A percentile compares a stretch with the other conserved stretches of the same genome.
These are phyloP conservation scores for Podaxis sp. DNA, from an alignment of 768 basidiomycete genomes.

Conservation along the genomic window DNA sequence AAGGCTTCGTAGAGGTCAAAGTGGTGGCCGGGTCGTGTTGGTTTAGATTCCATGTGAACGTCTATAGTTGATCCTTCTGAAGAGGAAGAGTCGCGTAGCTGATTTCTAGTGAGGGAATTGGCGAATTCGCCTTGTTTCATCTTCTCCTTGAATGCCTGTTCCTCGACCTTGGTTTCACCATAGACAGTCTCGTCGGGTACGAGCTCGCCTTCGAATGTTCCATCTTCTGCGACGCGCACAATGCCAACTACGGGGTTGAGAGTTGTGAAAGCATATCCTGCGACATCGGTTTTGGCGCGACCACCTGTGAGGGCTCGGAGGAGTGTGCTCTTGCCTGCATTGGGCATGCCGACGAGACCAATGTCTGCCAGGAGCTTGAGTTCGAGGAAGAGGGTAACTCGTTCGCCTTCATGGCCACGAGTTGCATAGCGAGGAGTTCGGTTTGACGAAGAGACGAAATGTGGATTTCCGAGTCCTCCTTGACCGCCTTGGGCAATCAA, in stretches of 20 bases:
- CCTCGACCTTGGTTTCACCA: slow-evolving; percentile 65
- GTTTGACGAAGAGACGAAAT: slow-evolving; percentile 63
- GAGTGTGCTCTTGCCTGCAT: slow-evolving; percentile 90
- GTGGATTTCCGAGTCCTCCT: slow-evolving; percentile 87
- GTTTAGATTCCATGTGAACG: neutral
- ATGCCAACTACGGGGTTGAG: slow-evolving; percentile 92
- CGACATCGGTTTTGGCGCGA: slow-evolving; percentile 78
- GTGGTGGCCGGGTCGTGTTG: slow-evolving; percentile 31
- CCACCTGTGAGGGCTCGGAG: slow-evolving; percentile 86
- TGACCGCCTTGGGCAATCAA: slow-evolving; percentile 72
- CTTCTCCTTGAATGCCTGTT: slow-evolving; percentile 36
- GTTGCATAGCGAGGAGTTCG: slow-evolving; percentile 88
- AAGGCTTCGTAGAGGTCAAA: slow-evolving; percentile 69
- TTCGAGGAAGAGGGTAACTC: slow-evolving; percentile 80
- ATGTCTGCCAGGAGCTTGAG: slow-evolving; percentile 93
- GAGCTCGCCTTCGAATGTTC: slow-evolving; percentile 63
- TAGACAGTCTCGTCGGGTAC: slow-evolving; percentile 41
- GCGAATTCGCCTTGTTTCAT: slow-evolving; percentile 52
- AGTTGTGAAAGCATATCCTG: slow-evolving; percentile 92
- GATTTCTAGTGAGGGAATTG: slow-evolving; percentile 46
- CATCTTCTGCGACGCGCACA: slow-evolving; percentile 78
- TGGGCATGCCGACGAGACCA: slow-evolving; percentile 95
- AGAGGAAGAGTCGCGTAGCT: slow-evolving; percentile 20
- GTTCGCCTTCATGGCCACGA: slow-evolving; percentile 70
- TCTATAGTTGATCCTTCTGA: slow-evolving; percentile 14